These are phyloP conservation scores for Eimeria zaria DNA, from an alignment of 169 alveolate species.

Conservation along the genomic window DNA sequence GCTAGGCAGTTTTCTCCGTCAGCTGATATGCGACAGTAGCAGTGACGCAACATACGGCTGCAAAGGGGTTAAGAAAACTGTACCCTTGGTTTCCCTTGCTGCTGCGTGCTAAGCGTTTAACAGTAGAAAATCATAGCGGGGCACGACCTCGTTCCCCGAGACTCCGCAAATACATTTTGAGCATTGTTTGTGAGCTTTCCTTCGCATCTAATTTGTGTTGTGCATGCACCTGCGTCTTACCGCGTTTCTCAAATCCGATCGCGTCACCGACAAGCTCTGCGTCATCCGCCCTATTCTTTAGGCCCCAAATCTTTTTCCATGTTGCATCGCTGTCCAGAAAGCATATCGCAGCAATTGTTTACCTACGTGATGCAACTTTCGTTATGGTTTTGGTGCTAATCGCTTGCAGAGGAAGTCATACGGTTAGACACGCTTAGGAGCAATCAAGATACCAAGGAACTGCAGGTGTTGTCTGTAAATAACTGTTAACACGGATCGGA, in stretches of 20 bases:
- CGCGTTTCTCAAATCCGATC: background rate
- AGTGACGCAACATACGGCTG: background rate
- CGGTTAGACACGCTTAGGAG: background rate
- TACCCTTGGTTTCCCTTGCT: background rate
- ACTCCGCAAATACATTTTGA: background rate
- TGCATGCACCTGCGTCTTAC: background rate
- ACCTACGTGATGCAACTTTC: background rate
- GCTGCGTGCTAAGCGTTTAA: background rate
- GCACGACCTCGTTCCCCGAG: background rate
- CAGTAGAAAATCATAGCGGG: background rate
- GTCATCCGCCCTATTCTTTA: background rate
- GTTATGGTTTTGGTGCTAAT: background rate
- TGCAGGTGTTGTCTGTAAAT: background rate
- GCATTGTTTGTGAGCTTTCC: background rate
- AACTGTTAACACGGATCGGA: background rate
- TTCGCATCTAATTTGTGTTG: background rate
- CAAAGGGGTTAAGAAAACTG: background rate
- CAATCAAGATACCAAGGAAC: background rate
- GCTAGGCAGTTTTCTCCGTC: background rate
- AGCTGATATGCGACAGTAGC: background rate
- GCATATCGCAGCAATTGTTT: background rate
- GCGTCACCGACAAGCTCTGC: background rate
- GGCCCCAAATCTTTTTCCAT: constrained; percentile 17
- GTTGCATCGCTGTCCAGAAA: background rate
- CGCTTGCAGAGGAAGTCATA: background rate